phyloP scores from a whole-genome alignment of 345 rosid genomes.

The Reutealis trisperma region DNA sequence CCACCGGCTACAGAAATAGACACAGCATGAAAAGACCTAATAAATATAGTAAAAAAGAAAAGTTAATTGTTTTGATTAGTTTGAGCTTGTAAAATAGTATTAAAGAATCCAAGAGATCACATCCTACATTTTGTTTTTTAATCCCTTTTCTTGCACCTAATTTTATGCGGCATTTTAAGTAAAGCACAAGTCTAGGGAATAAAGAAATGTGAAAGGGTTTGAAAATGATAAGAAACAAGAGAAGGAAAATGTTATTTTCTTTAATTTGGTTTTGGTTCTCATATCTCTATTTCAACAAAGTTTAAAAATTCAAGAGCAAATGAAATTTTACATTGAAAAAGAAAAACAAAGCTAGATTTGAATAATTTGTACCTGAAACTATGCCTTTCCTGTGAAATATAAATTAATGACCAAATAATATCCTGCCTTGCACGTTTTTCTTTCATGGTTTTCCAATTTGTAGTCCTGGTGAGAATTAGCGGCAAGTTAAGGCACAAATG shows the following conservation, averaged over 20 bases:
- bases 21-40: neutral
- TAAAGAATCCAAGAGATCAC: neutral
- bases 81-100: neutral
- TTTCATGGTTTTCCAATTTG: no score
- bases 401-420: no score
- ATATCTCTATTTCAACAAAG: neutral
- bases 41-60: no score
- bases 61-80: neutral
- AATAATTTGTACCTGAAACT: no score
- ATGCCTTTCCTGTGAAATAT: no score
- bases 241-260: no score
- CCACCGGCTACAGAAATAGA: neutral
- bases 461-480: no score
- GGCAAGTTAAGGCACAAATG: no score
- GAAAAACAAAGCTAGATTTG: neutral
- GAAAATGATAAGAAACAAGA: neutral
- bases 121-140: neutral
- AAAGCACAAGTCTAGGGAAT: neutral
- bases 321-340: no score
- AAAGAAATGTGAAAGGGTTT: neutral
- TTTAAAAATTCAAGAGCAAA: no score
- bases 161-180: neutral
- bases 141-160: neutral
- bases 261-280: neutral
- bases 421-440: no score